phyloP scores from a whole-genome alignment of 306 rosid species.

The Alnus rubra region DNA sequence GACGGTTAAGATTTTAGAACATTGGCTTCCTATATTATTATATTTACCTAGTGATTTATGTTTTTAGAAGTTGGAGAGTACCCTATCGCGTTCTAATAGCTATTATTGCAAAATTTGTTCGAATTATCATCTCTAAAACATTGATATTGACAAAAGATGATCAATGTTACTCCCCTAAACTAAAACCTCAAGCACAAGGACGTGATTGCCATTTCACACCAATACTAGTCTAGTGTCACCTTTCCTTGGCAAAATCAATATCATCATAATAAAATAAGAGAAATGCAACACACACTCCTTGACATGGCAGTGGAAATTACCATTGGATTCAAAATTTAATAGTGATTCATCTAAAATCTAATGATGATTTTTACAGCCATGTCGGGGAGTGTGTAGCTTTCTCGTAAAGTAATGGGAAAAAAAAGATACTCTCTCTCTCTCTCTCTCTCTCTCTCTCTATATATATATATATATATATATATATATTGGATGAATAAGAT shows the following conservation, averaged over 20 bases:
- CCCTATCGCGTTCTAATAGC: background rate
- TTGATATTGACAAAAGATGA: background rate
- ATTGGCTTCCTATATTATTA: background rate
- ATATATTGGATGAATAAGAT: too few species aligned
- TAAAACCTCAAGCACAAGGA: background rate
- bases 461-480: too few species aligned
- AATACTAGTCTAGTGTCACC: background rate
- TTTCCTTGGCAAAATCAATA: background rate
- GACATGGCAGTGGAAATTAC: too few species aligned
- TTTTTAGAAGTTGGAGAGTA: background rate
- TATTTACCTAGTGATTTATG: background rate
- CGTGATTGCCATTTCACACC: background rate
- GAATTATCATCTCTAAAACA: background rate
- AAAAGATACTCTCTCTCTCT: too few species aligned
- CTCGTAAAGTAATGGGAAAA: background rate
- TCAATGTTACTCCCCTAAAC: background rate
- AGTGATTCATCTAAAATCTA: too few species aligned
- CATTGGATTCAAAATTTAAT: too few species aligned
- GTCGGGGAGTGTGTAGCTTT: too few species aligned
- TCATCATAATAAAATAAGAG: too few species aligned
- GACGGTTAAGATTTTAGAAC: background rate
- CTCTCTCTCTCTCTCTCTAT: too few species aligned
- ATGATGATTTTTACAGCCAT: too few species aligned
- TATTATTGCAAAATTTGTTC: background rate
- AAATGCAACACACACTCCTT: too few species aligned